These are phyloP conservation scores for Geum urbanum DNA, from an alignment of 306 rosid species.

Conservation along the genomic window DNA sequence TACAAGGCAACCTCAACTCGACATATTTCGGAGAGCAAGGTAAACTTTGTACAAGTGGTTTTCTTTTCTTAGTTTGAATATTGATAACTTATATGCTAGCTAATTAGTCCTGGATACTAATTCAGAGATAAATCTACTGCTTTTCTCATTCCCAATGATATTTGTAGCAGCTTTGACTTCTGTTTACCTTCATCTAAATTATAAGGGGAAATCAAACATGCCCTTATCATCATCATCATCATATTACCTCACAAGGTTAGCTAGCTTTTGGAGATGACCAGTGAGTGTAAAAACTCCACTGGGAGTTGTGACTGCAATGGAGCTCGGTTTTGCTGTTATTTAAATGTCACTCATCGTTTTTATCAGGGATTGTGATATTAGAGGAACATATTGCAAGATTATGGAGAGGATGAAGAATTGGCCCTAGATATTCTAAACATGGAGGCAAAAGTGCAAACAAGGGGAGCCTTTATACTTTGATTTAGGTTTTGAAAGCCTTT, in stretches of 20 bases:
- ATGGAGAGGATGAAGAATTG: no score
- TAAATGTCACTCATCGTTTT: no score
- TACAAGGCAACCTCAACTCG: no score
- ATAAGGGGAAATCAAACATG: constrained; percentile 18
- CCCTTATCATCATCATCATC: neutral
- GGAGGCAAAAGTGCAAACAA: no score
- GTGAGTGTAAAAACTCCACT: constrained; percentile 44
- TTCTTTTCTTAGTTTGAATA: neutral
- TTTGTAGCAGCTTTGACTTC: constrained; percentile 48
- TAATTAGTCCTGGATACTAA: neutral
- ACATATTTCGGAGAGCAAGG: constrained; percentile 61
- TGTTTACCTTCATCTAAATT: constrained; percentile 48
- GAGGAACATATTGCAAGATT: no score
- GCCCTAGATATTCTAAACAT: no score
- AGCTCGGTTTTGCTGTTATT: constrained; percentile 46
- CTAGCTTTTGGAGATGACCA: constrained; percentile 42
- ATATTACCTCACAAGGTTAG: constrained; percentile 29
- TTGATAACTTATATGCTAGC: neutral
- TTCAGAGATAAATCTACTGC: constrained; percentile 54
- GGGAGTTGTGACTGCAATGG: constrained; percentile 51
- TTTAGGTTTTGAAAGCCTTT: no score
- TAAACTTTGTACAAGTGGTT: neutral
- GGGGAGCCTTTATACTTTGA: no score
- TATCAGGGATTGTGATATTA: no score
- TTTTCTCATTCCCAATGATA: constrained; percentile 58